Conservation (phyloP, 345 rosid species). For the Carallia pectinifolia region DNA sequence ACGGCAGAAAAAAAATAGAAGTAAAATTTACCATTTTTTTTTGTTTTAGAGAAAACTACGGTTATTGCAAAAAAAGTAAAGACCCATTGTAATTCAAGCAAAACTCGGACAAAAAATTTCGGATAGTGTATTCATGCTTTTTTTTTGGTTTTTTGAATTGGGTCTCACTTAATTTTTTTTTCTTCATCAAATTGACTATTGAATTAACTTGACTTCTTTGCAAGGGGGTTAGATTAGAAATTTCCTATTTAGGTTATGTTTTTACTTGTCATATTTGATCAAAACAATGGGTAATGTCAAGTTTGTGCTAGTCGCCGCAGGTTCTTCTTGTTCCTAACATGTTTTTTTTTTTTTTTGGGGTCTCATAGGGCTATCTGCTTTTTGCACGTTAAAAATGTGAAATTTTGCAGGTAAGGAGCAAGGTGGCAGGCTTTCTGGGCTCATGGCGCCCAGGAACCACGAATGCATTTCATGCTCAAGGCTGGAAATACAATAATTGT, state of each 20-base stretch:
- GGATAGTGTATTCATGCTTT: too few species aligned
- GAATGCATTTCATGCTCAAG: constrained; percentile 14
- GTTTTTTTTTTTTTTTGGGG: not conserved
- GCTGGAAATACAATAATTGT: constrained; percentile 7
- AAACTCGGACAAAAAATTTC: too few species aligned
- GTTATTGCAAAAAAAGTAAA: too few species aligned
- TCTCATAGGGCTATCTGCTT: too few species aligned
- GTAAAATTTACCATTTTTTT: too few species aligned
- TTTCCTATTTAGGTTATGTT: too few species aligned
- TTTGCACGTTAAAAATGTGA: not conserved
- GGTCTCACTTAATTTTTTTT: not conserved
- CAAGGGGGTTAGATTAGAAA: not conserved
- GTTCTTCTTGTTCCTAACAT: not conserved
- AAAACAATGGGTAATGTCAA: too few species aligned
- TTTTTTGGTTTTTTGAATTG: too few species aligned
- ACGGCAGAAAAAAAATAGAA: too few species aligned
- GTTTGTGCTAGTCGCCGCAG: not conserved
- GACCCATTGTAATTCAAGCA: too few species aligned
- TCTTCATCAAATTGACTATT: not conserved
- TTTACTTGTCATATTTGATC: too few species aligned
- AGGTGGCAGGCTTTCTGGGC: constrained; percentile 66
- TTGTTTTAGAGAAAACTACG: too few species aligned
- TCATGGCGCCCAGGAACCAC: constrained; percentile 68
- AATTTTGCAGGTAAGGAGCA: constrained; percentile 53
- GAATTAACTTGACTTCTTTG: not conserved